Evolutionary conservation across 1,284 basidiomycete species (phyloP).

Genomic region (Bjerkandera adusta): DNA sequence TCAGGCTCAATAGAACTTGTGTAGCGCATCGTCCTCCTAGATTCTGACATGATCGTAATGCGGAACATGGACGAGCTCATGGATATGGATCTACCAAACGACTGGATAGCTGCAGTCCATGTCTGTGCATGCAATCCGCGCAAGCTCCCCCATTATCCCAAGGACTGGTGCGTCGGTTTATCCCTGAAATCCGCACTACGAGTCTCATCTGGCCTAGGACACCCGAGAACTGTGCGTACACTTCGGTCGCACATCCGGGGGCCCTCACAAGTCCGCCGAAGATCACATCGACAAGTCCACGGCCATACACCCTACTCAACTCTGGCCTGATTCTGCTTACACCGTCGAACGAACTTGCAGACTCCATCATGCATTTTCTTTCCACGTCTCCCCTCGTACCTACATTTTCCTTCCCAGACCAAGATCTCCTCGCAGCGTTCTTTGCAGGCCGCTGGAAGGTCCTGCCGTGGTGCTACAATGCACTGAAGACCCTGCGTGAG

Average conservation of each 20-base stretch:
- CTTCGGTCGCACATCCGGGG: constrained; percentile 54
- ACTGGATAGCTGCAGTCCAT: constrained; percentile 83
- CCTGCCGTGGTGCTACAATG: constrained; percentile 84
- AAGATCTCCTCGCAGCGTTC: constrained; percentile 84
- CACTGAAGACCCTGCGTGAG: constrained; percentile 73
- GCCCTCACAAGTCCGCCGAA: constrained; percentile 44
- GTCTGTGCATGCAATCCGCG: constrained; percentile 95
- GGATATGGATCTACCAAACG: constrained; percentile 59
- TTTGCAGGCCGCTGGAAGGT: constrained; percentile 78
- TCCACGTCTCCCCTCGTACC: constrained; percentile 66
- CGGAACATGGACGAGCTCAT: constrained; percentile 93
- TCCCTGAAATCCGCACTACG: background rate
- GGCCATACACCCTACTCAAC: constrained; percentile 81
- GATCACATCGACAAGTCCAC: constrained; percentile 53
- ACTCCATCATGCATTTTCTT: constrained; percentile 59
- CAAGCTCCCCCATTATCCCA: constrained; percentile 80
- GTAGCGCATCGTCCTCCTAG: constrained; percentile 81
- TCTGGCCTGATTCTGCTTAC: constrained; percentile 85
- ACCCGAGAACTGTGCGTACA: constrained; percentile 87
- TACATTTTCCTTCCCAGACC: constrained; percentile 85
- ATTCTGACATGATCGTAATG: constrained; percentile 89
- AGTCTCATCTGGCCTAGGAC: constrained; percentile 51
- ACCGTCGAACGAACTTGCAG: constrained; percentile 62
- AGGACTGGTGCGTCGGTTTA: constrained; percentile 69
- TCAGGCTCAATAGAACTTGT: no score